phyloP scores from a whole-genome alignment of 257 asterid genomes.

The Sherardia arvensis region DNA sequence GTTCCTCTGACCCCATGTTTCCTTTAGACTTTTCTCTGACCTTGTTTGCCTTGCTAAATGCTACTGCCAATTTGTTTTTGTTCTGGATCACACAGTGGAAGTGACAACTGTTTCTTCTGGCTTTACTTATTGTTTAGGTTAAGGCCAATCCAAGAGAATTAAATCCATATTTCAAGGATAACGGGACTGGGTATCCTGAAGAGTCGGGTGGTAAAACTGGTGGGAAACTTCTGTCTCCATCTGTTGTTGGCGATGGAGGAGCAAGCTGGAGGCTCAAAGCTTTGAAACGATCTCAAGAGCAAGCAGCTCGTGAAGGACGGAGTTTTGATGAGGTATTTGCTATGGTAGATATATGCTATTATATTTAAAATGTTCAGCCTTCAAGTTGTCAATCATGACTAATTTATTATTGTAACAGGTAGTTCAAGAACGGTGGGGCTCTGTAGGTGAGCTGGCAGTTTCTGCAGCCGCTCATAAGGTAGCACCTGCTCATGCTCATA shows the following conservation, averaged over 20 bases:
- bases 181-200: constrained; percentile 79
- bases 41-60: constrained; percentile 1
- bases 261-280: constrained; percentile 99
- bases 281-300: constrained; percentile 84
- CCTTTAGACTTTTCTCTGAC: too few relatives aligned
- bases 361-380: constrained; percentile 2
- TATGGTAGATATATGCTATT: not conserved
- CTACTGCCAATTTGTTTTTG: not conserved
- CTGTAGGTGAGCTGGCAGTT: constrained; percentile 81
- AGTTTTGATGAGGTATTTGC: constrained; percentile 54
- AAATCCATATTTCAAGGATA: constrained; percentile 67
- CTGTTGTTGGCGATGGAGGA: constrained; percentile 94
- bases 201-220: constrained; percentile 38
- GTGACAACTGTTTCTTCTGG: not conserved
- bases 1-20: too few relatives aligned
- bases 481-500: constrained; percentile 83
- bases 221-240: constrained; percentile 37
- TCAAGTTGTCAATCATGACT: not conserved
- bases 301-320: constrained; percentile 91
- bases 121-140: constrained; percentile 26
- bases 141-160: constrained; percentile 66
- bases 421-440: constrained; percentile 93
- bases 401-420: constrained; percentile 33
- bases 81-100: not conserved
- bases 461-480: constrained; percentile 68